Conservation (phyloP, 306 rosid species). For the Aeschynomene evenia region DNA sequence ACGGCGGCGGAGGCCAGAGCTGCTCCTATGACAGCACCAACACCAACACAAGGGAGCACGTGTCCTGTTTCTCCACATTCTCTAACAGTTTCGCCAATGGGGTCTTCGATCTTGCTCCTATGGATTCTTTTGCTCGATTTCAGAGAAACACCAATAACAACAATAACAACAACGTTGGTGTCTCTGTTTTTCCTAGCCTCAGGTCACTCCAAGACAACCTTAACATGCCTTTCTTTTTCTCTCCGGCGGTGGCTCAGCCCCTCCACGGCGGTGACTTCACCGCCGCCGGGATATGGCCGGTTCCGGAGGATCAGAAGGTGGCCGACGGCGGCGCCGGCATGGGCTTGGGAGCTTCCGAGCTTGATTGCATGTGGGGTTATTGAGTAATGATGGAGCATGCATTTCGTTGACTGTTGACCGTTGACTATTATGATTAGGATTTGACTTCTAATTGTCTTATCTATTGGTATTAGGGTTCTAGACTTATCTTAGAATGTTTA, state of each 20-base stretch:
- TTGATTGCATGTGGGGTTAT: constrained; percentile 88
- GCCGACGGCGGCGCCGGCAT: constrained; percentile 13
- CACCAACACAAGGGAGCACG: constrained; percentile 80
- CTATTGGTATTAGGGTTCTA: background rate
- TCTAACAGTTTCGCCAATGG: constrained; percentile 25
- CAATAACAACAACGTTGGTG: constrained; percentile 34
- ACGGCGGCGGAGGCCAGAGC: constrained; percentile 52
- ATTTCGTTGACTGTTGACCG: background rate
- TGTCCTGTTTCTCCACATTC: constrained; percentile 99
- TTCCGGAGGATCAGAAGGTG: constrained; percentile 43
- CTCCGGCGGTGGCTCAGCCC: constrained; percentile 33
- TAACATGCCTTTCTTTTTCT: constrained; percentile 58
- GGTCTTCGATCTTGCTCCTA: constrained; percentile 34
- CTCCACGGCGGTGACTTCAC: constrained; percentile 5
- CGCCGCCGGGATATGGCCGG: constrained; percentile 40
- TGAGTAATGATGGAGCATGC: constrained; percentile 20
- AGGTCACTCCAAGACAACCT: constrained; percentile 88
- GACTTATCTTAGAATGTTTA: background rate
- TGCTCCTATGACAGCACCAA: constrained; percentile 52
- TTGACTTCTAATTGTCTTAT: background rate
- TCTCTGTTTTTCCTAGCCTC: constrained; percentile 76
- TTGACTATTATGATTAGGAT: constrained; percentile 6
- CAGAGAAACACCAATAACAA: constrained; percentile 31
- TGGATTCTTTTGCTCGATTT: constrained; percentile 16
- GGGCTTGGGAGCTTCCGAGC: constrained; percentile 50